Evolutionary conservation across 2,329 filamentous ascomycete species (phyloP), one percentile per base, ranked within the genome.

Genomic region (Chaetomiaceae sp.): DNA sequence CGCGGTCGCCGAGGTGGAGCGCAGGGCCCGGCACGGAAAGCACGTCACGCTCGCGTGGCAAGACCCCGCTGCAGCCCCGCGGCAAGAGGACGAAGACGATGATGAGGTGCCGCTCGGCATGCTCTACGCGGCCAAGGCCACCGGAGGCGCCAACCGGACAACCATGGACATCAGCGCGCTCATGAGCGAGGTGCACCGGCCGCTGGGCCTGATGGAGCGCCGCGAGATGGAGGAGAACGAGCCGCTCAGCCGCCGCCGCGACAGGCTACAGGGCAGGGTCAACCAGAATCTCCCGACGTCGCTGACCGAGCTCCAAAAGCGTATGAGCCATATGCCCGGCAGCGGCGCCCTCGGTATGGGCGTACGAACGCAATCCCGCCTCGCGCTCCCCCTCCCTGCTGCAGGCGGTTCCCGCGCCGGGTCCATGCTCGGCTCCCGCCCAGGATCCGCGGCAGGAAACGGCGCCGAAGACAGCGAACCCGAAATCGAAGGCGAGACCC

Each of bases 31-130:
- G 33, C 79, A 85, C 61, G 78, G 79, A 50, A 87, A 87, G 63
- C 87, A 85, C 51, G 82, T 96, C 30, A 89, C 89, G 52, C 76
- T 99, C 30, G 93, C 92, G 1, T 99, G 93, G 93, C 91, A 97
- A 68, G 85, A 86, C 44, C 77, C 78, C 1, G 69, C 71, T 12
- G 71, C 73, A 7, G 73, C 78, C 48, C 61, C 65, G 2, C 66
- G 63, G 17, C 72, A 73, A 20, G 68, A 70, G 3, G 75, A 75
- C 0, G 82, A 82, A 12, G 89, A 96, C 54, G 89, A 96, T 57
- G 88, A 92, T 48, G 92, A 97, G 60, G 85, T 96, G 1, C 93
- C 93, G 0, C 75, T 99, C 4, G 93, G 86, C 10, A 75, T 97
- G 58, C 76, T 99, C 14, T 88, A 81, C 60, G 83, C 85, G 0